phyloP scores from a whole-genome alignment of 306 rosid species.

The Trichosanthes truncata region DNA sequence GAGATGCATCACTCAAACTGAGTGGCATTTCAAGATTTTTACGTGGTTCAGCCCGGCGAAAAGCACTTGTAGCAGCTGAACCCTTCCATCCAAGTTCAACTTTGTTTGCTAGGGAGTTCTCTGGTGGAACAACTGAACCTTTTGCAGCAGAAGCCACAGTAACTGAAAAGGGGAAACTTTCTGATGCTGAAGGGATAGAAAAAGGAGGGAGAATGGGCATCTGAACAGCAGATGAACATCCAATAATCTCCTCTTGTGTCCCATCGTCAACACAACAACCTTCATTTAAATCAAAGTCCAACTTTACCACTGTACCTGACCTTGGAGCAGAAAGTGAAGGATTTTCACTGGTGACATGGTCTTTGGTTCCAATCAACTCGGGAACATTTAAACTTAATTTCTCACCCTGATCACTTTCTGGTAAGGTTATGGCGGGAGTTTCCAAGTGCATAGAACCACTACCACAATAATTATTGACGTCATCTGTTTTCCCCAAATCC shows the following conservation, averaged over 20 bases:
- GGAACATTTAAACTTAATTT: constrained; percentile 7
- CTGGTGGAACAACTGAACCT: constrained; percentile 71
- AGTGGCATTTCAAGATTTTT: constrained; percentile 38
- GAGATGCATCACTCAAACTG: constrained; percentile 24
- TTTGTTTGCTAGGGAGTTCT: constrained; percentile 50
- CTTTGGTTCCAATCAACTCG: constrained; percentile 19
- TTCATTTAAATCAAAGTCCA: constrained; percentile 90
- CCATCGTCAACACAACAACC: constrained; percentile 74
- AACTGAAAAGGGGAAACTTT: constrained; percentile 58
- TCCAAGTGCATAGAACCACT: constrained; percentile 3
- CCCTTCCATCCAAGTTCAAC: constrained; percentile 96
- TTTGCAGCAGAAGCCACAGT: constrained; percentile 89
- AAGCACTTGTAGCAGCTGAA: constrained; percentile 94
- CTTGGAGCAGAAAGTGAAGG: constrained; percentile 17
- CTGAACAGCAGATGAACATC: constrained; percentile 34
- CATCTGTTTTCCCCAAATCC: constrained; percentile 17
- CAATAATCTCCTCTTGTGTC: constrained; percentile 43
- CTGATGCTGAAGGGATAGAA: constrained; percentile 47
- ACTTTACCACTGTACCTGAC: constrained; percentile 36
- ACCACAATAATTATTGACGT: constrained; percentile 6
- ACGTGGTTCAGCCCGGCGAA: constrained; percentile 91
- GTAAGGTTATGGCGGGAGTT: constrained; percentile 1
- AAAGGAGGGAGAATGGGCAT: constrained; percentile 21
- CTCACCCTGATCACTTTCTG: constrained; percentile 22
- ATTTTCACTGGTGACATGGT: neutral